Base-by-base conservation (phyloP, 1,284 basidiomycete genomes). In the Termitomyces sp. region DNA sequence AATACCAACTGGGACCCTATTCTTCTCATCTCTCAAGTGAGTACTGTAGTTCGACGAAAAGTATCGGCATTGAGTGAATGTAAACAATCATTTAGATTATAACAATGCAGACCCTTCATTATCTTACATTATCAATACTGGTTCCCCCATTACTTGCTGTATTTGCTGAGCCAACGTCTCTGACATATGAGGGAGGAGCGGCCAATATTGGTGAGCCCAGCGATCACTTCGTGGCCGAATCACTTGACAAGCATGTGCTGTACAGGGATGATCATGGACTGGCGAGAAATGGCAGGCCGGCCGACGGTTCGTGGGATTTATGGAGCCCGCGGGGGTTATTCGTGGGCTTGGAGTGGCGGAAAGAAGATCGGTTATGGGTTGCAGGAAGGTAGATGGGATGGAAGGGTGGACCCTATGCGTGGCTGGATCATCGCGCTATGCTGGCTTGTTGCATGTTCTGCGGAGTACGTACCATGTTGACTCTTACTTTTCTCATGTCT, bases 231-330 rank as follows among this genome's bases (percentile, higher is more conserved):
- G 1, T 21, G 10, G 14, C 13, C 28, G 21, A 45, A 31, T 24
- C 16, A 28, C 24, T 30, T 44, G 30, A 44, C 42, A 44, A 28
- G 24, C 21, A 11, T 37, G n/a, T 35, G 13, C 24, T 37, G 10
- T 38, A 44, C 50, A 88, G 86, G 86, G 8, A 91, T 94, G 88
- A 76, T 98, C 28, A 91, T 99, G 83, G 95, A 99, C 71, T 99
- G 96, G 96, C 80, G 93, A 44, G 91, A 97, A 68, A 86, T 99
- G 79, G 89, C 91, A 0, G 89, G 91, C 7, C 72, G 81, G 52
- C 83, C 88, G 2, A 93, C 91, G 0, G 80, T 87, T 1, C 79
- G 78, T 53, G 79, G 81, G 14, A 71, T 80, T 51, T 77, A 80
- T 38, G 83, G 81, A 16, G 81, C 79, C 49, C 72, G 79, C 34